These are phyloP conservation scores for Globisporangium abappressorium DNA, from an alignment of 352 stramenopile genomes.

Conservation along the genomic window DNA sequence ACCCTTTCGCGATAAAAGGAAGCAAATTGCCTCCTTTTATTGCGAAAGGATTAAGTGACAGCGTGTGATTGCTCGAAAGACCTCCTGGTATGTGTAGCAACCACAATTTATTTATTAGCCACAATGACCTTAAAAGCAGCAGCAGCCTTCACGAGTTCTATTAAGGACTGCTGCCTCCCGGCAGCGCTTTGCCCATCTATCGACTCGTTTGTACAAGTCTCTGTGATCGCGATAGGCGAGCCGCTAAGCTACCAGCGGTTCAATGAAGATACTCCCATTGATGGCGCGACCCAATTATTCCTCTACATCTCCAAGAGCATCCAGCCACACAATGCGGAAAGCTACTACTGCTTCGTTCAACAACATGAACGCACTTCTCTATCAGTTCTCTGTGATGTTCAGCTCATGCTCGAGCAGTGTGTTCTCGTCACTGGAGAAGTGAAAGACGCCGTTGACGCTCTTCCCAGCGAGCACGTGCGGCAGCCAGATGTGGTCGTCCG, in stretches of 20 bases:
- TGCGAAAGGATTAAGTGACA: too few relatives aligned
- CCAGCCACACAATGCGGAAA: conserved; percentile 53
- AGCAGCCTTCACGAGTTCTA: not conserved
- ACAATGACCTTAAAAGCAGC: too few relatives aligned
- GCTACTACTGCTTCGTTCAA: conserved; percentile 38
- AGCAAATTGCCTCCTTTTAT: too few relatives aligned
- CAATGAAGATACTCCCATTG: conserved; percentile 25
- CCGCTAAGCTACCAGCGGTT: conserved; percentile 72
- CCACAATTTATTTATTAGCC: too few relatives aligned
- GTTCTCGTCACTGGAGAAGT: conserved; percentile 67
- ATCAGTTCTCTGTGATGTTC: conserved; percentile 16
- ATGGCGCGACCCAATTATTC: conserved; percentile 39
- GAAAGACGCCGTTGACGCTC: conserved; percentile 64
- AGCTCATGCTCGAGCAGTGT: conserved; percentile 60
- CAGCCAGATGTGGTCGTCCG: conserved; percentile 82
- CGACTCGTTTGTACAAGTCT: conserved; percentile 50
- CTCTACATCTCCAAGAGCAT: conserved; percentile 52
- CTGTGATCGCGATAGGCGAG: conserved; percentile 54
- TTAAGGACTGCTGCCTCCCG: conserved; percentile 19
- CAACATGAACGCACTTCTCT: not conserved
- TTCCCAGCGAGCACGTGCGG: conserved; percentile 70
- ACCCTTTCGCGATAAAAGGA: too few relatives aligned
- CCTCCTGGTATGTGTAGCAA: too few relatives aligned
- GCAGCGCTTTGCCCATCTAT: conserved; percentile 27
- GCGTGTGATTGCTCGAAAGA: too few relatives aligned